Conservation (phyloP, 2,329 filamentous ascomycete species). For the Lecanicillium sp. region DNA sequence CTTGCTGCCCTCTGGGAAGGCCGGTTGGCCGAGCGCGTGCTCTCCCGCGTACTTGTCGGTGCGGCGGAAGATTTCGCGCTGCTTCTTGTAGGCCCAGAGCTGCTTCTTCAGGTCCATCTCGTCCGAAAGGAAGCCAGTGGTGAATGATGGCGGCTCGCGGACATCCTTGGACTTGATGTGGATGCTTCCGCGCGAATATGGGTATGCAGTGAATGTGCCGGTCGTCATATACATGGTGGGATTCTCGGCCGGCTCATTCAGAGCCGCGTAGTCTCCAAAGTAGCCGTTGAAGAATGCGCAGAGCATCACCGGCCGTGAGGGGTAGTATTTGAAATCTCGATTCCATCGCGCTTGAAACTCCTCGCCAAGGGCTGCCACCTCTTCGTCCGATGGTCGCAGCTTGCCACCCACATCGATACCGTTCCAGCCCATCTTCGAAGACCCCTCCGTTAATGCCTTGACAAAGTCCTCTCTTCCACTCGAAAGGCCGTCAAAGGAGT, state of each 20-base stretch:
- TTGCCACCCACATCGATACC: conserved; percentile 47
- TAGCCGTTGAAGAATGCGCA: conserved; percentile 20
- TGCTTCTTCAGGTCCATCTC: conserved; percentile 47
- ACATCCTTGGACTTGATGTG: conserved; percentile 41
- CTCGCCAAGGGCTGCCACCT: conserved; percentile 43
- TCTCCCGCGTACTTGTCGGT: conserved; percentile 46
- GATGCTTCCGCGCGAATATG: conserved; percentile 52
- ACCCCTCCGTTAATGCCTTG: conserved; percentile 19
- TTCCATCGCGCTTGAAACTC: conserved; percentile 47
- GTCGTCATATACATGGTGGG: conserved; percentile 43
- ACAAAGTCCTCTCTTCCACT: conserved; percentile 18
- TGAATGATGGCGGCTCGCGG: conserved; percentile 37
- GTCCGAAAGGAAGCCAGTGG: conserved; percentile 45
- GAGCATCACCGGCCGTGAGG: conserved; percentile 22
- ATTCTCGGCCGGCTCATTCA: conserved; percentile 26
- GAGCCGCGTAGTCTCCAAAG: conserved; percentile 22
- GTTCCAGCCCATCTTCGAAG: conserved; percentile 47
- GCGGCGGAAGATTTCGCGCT: conserved; percentile 52
- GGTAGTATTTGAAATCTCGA: conserved; percentile 36
- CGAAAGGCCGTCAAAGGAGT: conserved; percentile 35
- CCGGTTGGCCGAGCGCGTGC: conserved; percentile 33
- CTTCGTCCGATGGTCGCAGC: conserved; percentile 45
- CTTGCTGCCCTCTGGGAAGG: conserved; percentile 33
- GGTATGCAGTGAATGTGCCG: conserved; percentile 50
- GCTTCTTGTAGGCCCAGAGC: conserved; percentile 58